phyloP scores from a whole-genome alignment of 352 stramenopile species.

The Saprolegnia diclina region DNA sequence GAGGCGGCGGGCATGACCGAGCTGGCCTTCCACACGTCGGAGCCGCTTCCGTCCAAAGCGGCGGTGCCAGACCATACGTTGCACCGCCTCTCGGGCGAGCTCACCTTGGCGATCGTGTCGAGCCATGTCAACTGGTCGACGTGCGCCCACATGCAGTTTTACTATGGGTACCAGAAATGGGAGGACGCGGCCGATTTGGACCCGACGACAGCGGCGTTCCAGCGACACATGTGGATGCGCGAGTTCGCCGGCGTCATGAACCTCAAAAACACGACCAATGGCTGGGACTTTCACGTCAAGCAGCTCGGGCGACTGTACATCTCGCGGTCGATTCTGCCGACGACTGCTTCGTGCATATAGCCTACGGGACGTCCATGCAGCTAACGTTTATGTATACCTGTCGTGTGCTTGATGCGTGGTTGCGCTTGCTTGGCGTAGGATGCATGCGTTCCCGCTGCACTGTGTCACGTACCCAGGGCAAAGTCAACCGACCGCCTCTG shows the following conservation, averaged over 20 bases:
- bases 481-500: too few relatives aligned
- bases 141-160: background rate
- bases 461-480: too few relatives aligned
- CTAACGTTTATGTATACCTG: too few relatives aligned
- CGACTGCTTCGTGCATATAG: background rate
- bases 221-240: conserved; percentile 14
- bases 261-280: conserved; percentile 1
- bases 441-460: too few relatives aligned
- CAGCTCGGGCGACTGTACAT: conserved; percentile 4
- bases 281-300: conserved; percentile 10
- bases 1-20: conserved; percentile 3
- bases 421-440: too few relatives aligned
- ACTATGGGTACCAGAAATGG: conserved; percentile 23
- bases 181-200: background rate
- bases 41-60: background rate
- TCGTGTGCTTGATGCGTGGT: too few relatives aligned
- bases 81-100: background rate
- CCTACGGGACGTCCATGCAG: too few relatives aligned
- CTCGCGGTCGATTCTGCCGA: background rate
- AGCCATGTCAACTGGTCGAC: background rate
- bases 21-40: background rate
- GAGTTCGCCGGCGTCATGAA: conserved; percentile 10
- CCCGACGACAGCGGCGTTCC: background rate
- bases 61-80: background rate
- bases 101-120: background rate